Conservation (phyloP, 352 stramenopile genomes). For the Pythium vanterpoolii region DNA sequence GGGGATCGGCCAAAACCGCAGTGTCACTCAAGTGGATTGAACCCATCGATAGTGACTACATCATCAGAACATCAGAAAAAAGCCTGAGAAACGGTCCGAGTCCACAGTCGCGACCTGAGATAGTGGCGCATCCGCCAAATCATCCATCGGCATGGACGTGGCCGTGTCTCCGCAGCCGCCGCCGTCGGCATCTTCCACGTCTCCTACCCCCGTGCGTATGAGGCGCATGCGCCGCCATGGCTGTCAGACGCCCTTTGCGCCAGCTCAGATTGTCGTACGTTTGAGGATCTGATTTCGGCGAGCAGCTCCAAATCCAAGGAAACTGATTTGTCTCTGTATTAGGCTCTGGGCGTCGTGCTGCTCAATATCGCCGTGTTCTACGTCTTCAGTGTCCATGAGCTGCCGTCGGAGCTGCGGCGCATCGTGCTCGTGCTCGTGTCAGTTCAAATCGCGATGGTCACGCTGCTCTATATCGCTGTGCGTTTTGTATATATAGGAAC, state of each 20-base stretch:
- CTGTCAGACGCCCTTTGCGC: constrained; percentile 36
- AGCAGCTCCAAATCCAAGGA: not conserved
- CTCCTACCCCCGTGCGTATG: not conserved
- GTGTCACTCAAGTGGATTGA: constrained; percentile 15
- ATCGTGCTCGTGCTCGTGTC: constrained; percentile 41
- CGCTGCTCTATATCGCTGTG: constrained; percentile 31
- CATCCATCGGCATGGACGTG: not conserved
- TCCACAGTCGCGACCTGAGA: not conserved
- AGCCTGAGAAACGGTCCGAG: constrained; percentile 4
- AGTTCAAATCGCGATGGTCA: constrained; percentile 37
- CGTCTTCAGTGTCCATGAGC: constrained; percentile 36
- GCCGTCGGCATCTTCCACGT: not conserved
- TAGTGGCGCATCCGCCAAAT: not conserved
- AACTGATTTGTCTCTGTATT: not conserved
- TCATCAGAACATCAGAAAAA: constrained; percentile 17
- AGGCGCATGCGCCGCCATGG: constrained; percentile 35
- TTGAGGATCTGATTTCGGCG: not conserved
- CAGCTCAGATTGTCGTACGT: constrained; percentile 20
- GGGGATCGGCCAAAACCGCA: constrained; percentile 1
- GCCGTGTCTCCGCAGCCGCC: constrained; percentile 1
- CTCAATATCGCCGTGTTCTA: constrained; percentile 49
- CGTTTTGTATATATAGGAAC: not conserved
- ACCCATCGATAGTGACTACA: constrained; percentile 13
- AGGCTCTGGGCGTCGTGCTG: constrained; percentile 39
- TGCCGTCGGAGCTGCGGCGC: constrained; percentile 33